A percentile compares a stretch with the other conserved stretches of the same genome.
Evolutionary conservation across 2,329 filamentous ascomycete species (phyloP).

Genomic region (Lecanicillium sp.): DNA sequence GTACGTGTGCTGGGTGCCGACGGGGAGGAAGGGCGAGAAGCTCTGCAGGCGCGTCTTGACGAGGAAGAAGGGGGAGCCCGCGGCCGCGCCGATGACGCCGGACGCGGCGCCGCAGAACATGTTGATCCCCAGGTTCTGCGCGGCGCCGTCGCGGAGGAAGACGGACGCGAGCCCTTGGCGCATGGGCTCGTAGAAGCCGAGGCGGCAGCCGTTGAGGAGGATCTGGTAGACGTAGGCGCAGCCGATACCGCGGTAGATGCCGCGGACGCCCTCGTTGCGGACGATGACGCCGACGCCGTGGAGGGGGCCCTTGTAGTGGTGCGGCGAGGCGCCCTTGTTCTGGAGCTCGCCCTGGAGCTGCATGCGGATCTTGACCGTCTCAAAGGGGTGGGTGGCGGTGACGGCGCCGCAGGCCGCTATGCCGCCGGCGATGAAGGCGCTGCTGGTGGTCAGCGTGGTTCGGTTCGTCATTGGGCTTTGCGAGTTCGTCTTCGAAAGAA

Average conservation of each 20-base stretch:
- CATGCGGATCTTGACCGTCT: conserved; percentile 97
- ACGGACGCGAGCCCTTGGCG: conserved; percentile 63
- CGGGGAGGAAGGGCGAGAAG: conserved; percentile 84
- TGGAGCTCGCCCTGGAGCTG: conserved; percentile 96
- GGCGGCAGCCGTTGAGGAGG: conserved; percentile 88
- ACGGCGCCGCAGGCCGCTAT: conserved; percentile 96
- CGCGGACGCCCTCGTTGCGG: conserved; percentile 78
- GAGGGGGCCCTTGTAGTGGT: conserved; percentile 84
- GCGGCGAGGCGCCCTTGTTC: conserved; percentile 73
- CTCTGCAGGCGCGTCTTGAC: conserved; percentile 96
- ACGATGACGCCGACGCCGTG: conserved; percentile 89
- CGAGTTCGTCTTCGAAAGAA: no score
- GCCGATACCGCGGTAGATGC: conserved; percentile 82
- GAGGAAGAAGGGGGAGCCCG: conserved; percentile 93
- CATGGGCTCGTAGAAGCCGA: conserved; percentile 97
- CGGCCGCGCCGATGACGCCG: conserved; percentile 85
- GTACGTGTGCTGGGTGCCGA: conserved; percentile 95
- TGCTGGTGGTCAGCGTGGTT: conserved; percentile 28
- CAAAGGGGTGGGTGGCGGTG: conserved; percentile 95
- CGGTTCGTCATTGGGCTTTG: background rate
- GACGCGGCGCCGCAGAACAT: conserved; percentile 87
- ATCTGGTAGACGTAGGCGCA: conserved; percentile 96
- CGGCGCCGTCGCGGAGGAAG: conserved; percentile 64
- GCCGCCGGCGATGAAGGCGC: conserved; percentile 91
- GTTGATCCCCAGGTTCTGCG: conserved; percentile 84